These are phyloP conservation scores for Cicer judaicum DNA, from an alignment of 306 rosid species.

Conservation along the genomic window DNA sequence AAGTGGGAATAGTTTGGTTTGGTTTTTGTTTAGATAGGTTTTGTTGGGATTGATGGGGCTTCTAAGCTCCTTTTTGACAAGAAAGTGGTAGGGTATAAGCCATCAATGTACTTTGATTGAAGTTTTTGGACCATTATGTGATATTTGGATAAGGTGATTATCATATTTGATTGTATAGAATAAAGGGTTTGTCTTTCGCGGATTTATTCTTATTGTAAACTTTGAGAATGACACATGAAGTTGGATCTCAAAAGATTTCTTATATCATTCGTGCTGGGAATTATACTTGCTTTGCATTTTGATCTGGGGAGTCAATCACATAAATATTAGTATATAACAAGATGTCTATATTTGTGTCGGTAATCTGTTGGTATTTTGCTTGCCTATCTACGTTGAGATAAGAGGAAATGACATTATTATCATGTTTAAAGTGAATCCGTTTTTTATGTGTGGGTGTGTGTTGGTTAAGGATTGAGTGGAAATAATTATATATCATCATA, in stretches of 20 bases:
- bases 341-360: too few relatives aligned
- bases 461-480: constrained; percentile 13
- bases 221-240: not conserved
- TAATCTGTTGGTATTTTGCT: not conserved
- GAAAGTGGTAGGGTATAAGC: constrained; percentile 26
- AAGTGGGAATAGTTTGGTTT: constrained; percentile 13
- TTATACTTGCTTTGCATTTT: not conserved
- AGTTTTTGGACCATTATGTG: constrained; percentile 6
- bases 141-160: constrained; percentile 3
- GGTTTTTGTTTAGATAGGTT: constrained; percentile 7
- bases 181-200: not conserved
- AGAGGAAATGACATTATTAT: not conserved
- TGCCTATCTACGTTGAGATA: not conserved
- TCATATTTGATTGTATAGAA: constrained; percentile 26
- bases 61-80: not conserved
- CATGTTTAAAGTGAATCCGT: constrained; percentile 3
- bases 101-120: constrained; percentile 29
- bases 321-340: not conserved
- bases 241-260: not conserved
- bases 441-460: not conserved
- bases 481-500: constrained; percentile 8
- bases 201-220: constrained; percentile 18
- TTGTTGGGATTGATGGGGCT: constrained; percentile 31
- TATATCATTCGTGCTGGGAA: not conserved
- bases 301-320: not conserved